Conservation (phyloP, 1,284 basidiomycete genomes). For the Marasmius sp. region DNA sequence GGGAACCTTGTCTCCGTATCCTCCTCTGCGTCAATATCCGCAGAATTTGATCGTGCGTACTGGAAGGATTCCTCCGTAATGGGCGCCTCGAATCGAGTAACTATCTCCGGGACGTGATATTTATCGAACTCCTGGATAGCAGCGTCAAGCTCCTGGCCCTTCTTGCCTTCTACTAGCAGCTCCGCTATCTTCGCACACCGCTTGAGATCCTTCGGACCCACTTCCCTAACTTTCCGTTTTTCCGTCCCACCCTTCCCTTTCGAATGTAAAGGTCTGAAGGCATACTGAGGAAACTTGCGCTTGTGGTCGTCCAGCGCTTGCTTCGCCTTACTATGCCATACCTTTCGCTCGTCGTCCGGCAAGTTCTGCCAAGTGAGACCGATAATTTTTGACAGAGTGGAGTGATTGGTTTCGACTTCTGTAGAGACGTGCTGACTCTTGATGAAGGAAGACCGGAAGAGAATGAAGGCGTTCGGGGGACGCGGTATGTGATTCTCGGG, state of each 20-base stretch:
- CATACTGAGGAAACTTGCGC: constrained; percentile 67
- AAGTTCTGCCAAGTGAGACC: constrained; percentile 75
- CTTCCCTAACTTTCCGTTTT: constrained; percentile 65
- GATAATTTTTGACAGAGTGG: constrained; percentile 72
- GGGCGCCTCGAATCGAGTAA: constrained; percentile 70
- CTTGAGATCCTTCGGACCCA: constrained; percentile 67
- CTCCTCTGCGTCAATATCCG: not conserved
- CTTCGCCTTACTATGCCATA: constrained; percentile 71
- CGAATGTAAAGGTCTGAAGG: constrained; percentile 62
- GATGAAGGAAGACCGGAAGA: constrained; percentile 83
- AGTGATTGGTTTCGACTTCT: constrained; percentile 78
- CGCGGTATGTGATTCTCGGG: constrained; percentile 79
- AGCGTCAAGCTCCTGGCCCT: constrained; percentile 64
- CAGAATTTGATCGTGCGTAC: not conserved
- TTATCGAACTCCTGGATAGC: constrained; percentile 76
- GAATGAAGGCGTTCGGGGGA: constrained; percentile 87
- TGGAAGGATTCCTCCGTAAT: constrained; percentile 62
- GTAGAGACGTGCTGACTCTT: constrained; percentile 73
- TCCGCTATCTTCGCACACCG: constrained; percentile 79
- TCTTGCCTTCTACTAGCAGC: constrained; percentile 72
- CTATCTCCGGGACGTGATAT: constrained; percentile 59
- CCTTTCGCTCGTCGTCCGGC: constrained; percentile 63
- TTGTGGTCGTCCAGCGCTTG: constrained; percentile 65
- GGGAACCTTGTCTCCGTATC: not conserved
- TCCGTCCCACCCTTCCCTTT: constrained; percentile 44